Evolutionary conservation across 257 asterid genomes (phyloP).

Genomic region (Mentha longifolia): DNA sequence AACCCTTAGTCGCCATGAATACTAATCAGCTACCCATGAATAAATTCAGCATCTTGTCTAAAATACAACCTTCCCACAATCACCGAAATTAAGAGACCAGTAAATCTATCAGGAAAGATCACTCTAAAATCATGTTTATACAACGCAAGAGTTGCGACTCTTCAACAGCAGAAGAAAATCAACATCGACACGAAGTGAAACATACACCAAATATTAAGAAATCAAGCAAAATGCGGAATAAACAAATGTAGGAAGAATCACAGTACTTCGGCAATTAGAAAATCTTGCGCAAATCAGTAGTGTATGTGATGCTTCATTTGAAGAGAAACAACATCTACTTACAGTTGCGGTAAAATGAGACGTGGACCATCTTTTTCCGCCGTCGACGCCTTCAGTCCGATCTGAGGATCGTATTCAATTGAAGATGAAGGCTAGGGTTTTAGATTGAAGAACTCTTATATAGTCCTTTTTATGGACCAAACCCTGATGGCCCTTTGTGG

Average conservation of each 20-base stretch:
- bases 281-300: neutral
- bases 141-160: neutral
- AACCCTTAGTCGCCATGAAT: neutral
- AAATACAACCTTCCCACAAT: neutral
- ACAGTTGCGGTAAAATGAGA: conserved; percentile 51
- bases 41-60: neutral
- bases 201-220: neutral
- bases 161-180: neutral
- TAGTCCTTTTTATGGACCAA: conserved; percentile 24
- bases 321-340: conserved; percentile 18
- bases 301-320: neutral
- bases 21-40: conserved; percentile 1
- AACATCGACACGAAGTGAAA: neutral
- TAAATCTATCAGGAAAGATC: neutral
- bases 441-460: neutral
- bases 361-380: conserved; percentile 49
- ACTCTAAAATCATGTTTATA: neutral
- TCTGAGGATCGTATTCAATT: conserved; percentile 16
- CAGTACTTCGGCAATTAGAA: neutral
- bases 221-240: neutral
- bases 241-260: neutral
- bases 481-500: conserved; percentile 29
- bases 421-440: conserved; percentile 28
- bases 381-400: conserved; percentile 38
- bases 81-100: neutral